Evolutionary conservation across 2,329 filamentous ascomycete genomes (phyloP).

Genomic region (Fusarium luffae): DNA sequence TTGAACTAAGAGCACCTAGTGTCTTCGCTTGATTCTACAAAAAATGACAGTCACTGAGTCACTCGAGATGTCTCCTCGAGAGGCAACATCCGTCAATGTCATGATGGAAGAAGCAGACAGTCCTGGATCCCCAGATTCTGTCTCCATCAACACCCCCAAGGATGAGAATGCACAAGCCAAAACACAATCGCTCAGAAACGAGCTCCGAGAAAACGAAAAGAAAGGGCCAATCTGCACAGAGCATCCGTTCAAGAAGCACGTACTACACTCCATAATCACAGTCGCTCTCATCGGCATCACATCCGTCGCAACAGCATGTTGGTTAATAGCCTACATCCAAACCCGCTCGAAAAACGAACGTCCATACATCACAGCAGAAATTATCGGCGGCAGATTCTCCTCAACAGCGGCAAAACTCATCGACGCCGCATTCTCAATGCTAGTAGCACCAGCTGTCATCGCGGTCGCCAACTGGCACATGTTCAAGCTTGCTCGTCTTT

Average conservation of each 20-base stretch:
- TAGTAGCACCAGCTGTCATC: slow-evolving; percentile 18
- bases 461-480: slow-evolving; percentile 30
- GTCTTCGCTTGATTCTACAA: neutral
- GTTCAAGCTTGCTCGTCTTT: slow-evolving; percentile 33
- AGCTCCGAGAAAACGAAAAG: accelerated
- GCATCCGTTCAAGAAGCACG: slow-evolving; percentile 19
- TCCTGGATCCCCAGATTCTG: neutral
- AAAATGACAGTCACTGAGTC: neutral
- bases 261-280: slow-evolving; percentile 23
- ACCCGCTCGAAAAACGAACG: neutral
- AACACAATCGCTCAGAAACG: neutral
- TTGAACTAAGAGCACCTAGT: neutral
- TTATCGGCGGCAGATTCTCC: slow-evolving; percentile 13
- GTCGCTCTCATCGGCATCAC: neutral
- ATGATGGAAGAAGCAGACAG: neutral
- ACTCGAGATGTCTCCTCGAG: neutral
- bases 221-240: neutral
- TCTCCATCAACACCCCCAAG: neutral
- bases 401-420: slow-evolving; percentile 31
- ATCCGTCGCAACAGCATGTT: neutral
- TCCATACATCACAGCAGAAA: slow-evolving; percentile 15
- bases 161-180: neutral
- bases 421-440: slow-evolving; percentile 29
- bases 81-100: neutral
- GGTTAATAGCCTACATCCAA: slow-evolving; percentile 22